Evolutionary conservation across 192 early-diverging fungal genomes (phyloP).

Genomic region (Umbelopsis sp.): DNA sequence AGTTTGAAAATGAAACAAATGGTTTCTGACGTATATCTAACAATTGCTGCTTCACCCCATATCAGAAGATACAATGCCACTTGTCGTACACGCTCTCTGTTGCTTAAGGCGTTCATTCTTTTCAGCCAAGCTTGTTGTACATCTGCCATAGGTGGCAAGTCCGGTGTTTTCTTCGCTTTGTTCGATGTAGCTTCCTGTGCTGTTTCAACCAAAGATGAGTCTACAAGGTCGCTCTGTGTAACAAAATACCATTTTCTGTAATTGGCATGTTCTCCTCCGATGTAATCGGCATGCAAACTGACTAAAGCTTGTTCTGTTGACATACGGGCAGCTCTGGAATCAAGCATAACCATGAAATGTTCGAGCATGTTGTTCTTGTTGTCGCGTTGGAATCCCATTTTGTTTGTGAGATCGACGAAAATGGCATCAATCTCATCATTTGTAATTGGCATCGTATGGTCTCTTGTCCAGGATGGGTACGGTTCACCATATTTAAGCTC

Average conservation of each 20-base stretch:
- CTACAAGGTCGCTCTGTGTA: conserved; percentile 61
- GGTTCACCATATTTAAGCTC: conserved; percentile 25
- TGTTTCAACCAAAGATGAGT: conserved; percentile 24
- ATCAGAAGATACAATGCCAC: conserved; percentile 74
- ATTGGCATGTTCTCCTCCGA: conserved; percentile 81
- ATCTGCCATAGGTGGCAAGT: conserved; percentile 16
- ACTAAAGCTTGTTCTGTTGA: conserved; percentile 68
- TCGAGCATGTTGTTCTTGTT: conserved; percentile 79
- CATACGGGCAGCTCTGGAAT: conserved; percentile 78
- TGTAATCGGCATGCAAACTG: conserved; percentile 77
- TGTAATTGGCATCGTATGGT: conserved; percentile 60
- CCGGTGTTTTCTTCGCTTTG: not conserved
- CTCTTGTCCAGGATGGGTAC: conserved; percentile 53
- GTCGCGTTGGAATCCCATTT: conserved; percentile 80
- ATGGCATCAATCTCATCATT: conserved; percentile 71
- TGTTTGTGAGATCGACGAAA: conserved; percentile 64
- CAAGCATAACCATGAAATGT: conserved; percentile 77
- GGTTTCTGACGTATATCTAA: conserved; percentile 75
- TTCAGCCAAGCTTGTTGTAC: conserved; percentile 66
- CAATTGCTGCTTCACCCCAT: conserved; percentile 79
- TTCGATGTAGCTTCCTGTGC: not conserved
- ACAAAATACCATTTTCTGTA: conserved; percentile 87
- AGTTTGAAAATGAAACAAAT: conserved; percentile 82
- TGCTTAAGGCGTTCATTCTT: conserved; percentile 72
- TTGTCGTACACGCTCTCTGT: conserved; percentile 71